These are phyloP conservation scores for Clarireedia homoeocarpa DNA, from an alignment of 2,329 filamentous ascomycete species.

Conservation along the genomic window DNA sequence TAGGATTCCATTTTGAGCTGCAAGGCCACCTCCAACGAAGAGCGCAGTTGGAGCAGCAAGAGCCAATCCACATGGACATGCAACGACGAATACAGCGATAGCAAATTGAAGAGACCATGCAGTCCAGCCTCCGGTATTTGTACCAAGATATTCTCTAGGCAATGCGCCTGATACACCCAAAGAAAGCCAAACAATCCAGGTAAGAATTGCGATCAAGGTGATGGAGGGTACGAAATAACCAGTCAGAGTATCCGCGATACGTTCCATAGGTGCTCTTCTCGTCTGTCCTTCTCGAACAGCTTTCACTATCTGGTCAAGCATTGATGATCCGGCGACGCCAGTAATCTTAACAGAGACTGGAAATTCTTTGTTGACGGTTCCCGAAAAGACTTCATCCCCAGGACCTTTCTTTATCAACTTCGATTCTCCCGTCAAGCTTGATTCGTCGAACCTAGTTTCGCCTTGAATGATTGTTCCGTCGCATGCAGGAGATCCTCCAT, in stretches of 20 bases:
- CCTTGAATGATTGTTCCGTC: conserved; percentile 63
- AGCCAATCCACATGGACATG: conserved; percentile 53
- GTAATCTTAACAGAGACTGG: conserved; percentile 57
- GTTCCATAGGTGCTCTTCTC: conserved; percentile 66
- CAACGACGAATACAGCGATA: conserved; percentile 53
- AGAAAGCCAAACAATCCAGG: conserved; percentile 64
- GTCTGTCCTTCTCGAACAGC: conserved; percentile 73
- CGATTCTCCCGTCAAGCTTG: conserved; percentile 78
- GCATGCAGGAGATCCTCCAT: conserved; percentile 76
- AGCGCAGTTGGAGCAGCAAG: conserved; percentile 51
- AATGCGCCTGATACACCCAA: conserved; percentile 53
- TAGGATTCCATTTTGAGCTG: conserved; percentile 48
- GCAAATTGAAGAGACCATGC: conserved; percentile 73
- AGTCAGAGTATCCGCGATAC: conserved; percentile 64
- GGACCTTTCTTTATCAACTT: conserved; percentile 53
- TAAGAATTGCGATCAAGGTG: conserved; percentile 58
- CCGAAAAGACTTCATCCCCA: conserved; percentile 61
- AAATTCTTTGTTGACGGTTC: conserved; percentile 64
- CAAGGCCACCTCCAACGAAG: conserved; percentile 50
- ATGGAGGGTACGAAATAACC: conserved; percentile 71
- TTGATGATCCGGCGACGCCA: conserved; percentile 57
- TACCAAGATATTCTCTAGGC: conserved; percentile 46
- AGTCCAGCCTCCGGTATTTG: conserved; percentile 53
- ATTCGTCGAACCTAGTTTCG: conserved; percentile 73
- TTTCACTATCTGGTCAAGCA: conserved; percentile 73